Conservation (phyloP, 2,329 filamentous ascomycete genomes). For the Keithomyces neogunnii region DNA sequence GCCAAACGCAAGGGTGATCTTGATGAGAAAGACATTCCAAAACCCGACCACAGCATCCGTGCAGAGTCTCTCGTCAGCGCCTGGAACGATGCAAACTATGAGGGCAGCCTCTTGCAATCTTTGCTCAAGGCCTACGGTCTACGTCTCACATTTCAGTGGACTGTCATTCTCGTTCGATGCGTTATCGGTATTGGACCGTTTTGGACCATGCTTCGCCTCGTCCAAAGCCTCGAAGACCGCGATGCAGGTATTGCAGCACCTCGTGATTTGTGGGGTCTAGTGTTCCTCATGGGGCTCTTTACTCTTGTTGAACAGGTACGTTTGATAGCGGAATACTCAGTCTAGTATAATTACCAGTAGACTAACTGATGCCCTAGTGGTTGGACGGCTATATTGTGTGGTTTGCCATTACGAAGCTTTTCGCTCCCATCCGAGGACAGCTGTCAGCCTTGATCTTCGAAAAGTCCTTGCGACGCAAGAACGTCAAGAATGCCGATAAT, state of each 20-base stretch:
- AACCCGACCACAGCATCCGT: conserved; percentile 47
- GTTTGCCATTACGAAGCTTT: conserved; percentile 54
- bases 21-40: conserved; percentile 53
- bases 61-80: conserved; percentile 39
- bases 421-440: conserved; percentile 59
- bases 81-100: conserved; percentile 40
- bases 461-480: conserved; percentile 70
- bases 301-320: conserved; percentile 44
- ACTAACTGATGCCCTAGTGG: conserved; percentile 28
- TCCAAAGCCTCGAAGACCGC: conserved; percentile 54
- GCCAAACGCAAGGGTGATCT: conserved; percentile 51
- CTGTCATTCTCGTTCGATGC: conserved; percentile 43
- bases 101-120: conserved; percentile 49
- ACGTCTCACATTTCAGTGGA: conserved; percentile 49
- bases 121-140: conserved; percentile 49
- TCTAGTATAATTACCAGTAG: background rate
- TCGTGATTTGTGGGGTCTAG: conserved; percentile 57
- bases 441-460: conserved; percentile 66
- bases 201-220: conserved; percentile 56
- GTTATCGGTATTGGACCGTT: conserved; percentile 63
- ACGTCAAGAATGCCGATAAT: conserved; percentile 57
- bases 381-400: conserved; percentile 60
- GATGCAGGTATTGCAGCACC: conserved; percentile 34
- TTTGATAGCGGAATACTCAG: background rate
- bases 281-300: conserved; percentile 52